phyloP scores from a whole-genome alignment of 2,329 filamentous ascomycete species.

The Tolypocladium amazonense region DNA sequence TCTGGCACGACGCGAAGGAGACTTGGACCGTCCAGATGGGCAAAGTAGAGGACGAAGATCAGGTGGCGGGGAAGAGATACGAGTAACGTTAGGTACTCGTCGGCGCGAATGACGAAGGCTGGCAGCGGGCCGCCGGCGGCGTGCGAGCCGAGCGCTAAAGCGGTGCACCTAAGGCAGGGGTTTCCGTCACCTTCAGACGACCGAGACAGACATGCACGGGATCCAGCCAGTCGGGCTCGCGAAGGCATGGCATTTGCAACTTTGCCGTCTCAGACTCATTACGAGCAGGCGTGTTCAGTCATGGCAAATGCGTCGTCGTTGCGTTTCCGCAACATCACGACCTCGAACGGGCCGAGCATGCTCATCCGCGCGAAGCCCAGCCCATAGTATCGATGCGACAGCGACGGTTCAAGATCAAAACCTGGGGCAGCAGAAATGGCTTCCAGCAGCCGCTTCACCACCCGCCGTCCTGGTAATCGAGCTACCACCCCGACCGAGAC shows the following conservation, averaged over 20 bases:
- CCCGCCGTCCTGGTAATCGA: not conserved
- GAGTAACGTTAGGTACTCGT: no score
- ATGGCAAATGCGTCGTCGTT: not conserved
- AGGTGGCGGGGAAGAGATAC: no score
- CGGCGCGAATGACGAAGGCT: not conserved
- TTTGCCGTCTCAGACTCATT: not conserved
- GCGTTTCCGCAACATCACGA: not conserved
- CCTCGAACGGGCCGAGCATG: no score
- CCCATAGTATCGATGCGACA: no score
- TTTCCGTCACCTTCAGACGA: not conserved
- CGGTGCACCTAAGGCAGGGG: not conserved
- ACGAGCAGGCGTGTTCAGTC: not conserved
- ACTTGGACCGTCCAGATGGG: no score
- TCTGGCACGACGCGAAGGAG: not conserved
- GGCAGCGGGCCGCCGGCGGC: not conserved
- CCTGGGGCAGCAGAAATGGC: not conserved
- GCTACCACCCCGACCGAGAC: not conserved
- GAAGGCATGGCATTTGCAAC: not conserved
- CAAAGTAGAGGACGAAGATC: no score
- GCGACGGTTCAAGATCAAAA: not conserved
- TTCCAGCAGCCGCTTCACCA: not conserved
- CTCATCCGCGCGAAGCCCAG: no score
- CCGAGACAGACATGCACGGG: not conserved
- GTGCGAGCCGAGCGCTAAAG: not conserved
- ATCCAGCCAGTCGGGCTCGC: not conserved